Conservation (phyloP, 768 basidiomycete species). For the Pholiota molesta region DNA sequence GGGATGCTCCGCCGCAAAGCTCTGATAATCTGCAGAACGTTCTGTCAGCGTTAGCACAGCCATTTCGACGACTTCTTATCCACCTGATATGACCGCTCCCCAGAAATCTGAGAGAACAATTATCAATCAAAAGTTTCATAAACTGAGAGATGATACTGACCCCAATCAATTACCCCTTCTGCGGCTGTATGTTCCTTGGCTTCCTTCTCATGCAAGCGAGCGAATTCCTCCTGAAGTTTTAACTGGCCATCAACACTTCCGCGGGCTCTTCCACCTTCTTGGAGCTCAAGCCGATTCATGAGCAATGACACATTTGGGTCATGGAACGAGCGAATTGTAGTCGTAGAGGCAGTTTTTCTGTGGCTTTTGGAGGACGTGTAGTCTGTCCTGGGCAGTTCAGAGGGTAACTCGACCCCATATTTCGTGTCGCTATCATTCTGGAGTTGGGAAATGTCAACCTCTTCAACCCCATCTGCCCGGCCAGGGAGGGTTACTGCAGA, state of each 20-base stretch:
- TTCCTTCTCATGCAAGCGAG: constrained; percentile 61
- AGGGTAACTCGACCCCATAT: constrained; percentile 16
- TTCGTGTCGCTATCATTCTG: constrained; percentile 7
- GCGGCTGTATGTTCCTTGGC: constrained; percentile 35
- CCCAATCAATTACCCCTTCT: constrained; percentile 74
- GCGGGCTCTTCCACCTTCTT: constrained; percentile 46
- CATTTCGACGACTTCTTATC: neutral
- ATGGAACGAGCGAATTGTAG: constrained; percentile 55
- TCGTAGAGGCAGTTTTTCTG: constrained; percentile 66
- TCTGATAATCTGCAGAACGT: constrained; percentile 72
- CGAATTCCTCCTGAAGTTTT: constrained; percentile 78
- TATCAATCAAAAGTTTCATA: constrained; percentile 2
- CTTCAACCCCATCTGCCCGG: constrained; percentile 13
- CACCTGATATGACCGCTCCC: constrained; percentile 91
- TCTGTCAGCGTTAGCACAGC: constrained; percentile 4
- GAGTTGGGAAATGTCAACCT: constrained; percentile 7
- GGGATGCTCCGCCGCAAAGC: constrained; percentile 78
- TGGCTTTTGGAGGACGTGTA: constrained; percentile 39
- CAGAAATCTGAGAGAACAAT: constrained; percentile 76
- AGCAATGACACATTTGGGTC: constrained; percentile 51
- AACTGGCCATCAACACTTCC: constrained; percentile 65
- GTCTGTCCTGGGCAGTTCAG: neutral
- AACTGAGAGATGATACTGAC: constrained; percentile 42
- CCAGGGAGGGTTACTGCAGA: constrained; percentile 41
- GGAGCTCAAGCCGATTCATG: constrained; percentile 53